phyloP scores from a whole-genome alignment of 208 protist species.

The Leishmania braziliensis region DNA sequence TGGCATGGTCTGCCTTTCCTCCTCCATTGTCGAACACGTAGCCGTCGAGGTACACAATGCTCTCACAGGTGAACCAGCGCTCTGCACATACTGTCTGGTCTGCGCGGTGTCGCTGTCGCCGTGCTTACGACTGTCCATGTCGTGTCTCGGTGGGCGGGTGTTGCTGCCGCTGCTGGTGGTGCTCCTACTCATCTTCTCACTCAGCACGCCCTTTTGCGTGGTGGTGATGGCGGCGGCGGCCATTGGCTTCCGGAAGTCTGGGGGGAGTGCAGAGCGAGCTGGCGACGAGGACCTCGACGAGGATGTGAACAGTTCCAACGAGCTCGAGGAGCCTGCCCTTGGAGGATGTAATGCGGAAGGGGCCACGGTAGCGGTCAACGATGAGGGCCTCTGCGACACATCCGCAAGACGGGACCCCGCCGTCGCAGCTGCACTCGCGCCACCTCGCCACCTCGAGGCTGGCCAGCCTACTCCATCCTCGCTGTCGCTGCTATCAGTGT shows the following conservation, averaged over 20 bases:
- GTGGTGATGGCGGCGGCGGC: background rate
- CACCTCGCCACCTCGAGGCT: background rate
- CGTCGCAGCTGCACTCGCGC: constrained; percentile 4
- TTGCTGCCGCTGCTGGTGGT: background rate
- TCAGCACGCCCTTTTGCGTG: background rate
- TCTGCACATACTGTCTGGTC: background rate
- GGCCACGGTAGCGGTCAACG: background rate
- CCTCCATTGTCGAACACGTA: background rate
- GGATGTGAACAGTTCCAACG: constrained; percentile 7
- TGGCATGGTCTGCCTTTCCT: background rate
- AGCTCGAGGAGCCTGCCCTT: background rate
- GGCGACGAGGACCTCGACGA: constrained; percentile 1
- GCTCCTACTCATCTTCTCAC: background rate
- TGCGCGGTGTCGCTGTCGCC: background rate
- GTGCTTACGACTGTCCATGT: background rate
- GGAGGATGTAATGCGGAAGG: background rate
- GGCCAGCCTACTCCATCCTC: background rate
- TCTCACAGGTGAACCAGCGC: background rate
- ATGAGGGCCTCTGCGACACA: background rate
- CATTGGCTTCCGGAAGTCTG: background rate
- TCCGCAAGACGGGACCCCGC: background rate
- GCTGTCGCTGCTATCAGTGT: constrained; percentile 12
- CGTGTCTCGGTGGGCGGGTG: background rate
- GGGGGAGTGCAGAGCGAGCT: background rate
- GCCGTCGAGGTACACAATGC: background rate